Evolutionary conservation across 2,329 filamentous ascomycete species (phyloP).

Genomic region (Mariannaea sp.): DNA sequence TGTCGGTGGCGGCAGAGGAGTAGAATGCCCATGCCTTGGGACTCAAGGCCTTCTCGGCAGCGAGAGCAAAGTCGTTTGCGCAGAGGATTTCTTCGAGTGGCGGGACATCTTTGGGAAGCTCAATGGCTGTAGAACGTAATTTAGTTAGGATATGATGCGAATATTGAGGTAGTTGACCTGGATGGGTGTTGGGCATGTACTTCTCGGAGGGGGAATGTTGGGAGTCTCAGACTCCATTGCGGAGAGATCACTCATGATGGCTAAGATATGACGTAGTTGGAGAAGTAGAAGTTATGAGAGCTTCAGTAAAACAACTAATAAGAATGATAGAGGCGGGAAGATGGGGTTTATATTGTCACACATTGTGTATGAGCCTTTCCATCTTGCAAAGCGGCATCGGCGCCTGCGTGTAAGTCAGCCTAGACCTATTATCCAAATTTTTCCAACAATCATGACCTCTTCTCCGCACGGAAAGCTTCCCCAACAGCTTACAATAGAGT

Average conservation of each 20-base stretch:
- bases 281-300: neutral
- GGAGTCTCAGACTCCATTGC: conserved; percentile 37
- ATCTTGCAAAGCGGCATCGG: conserved; percentile 15
- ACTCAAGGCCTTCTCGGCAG: conserved; percentile 58
- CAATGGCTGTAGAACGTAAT: conserved; percentile 16
- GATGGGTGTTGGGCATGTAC: conserved; percentile 9
- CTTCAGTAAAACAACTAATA: neutral
- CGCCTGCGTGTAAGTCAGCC: conserved; percentile 12
- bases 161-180: no score
- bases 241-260: conserved; percentile 35
- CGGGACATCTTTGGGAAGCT: conserved; percentile 25
- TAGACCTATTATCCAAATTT: neutral
- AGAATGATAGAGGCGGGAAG: neutral
- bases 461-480: conserved; percentile 6
- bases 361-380: neutral
- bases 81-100: conserved; percentile 34
- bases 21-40: conserved; percentile 73
- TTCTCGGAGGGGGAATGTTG: conserved; percentile 33
- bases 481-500: conserved; percentile 3
- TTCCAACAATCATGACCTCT: neutral
- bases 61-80: conserved; percentile 61
- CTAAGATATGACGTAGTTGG: neutral
- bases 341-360: conserved; percentile 4
- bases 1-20: conserved; percentile 67
- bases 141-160: neutral